Evolutionary conservation across 208 protist species (phyloP), one percentile per base, ranked within the genome.

Genomic region (Leptomonas pyrrhocoris): DNA sequence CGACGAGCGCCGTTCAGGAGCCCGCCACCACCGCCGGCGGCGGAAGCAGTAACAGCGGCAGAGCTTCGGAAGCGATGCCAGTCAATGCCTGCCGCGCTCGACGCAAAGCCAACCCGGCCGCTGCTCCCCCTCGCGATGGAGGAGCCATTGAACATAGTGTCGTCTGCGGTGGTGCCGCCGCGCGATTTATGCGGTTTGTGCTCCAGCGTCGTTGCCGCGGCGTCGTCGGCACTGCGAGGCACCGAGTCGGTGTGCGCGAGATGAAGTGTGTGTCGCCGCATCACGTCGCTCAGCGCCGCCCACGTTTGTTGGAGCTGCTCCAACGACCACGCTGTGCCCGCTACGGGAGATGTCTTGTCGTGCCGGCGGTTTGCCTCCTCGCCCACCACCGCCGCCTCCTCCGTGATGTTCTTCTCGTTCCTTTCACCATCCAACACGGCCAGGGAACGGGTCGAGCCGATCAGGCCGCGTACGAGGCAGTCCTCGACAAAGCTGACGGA

Each of bases 401-500:
- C 7, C 34, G 34, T 38, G 34, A n/a, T 16, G 1, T 30, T 2
- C 30, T 46, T n/a, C 34, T 18, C 13, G 36, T 31, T 9, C 49
- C 54, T 1, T 12, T n/a, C 6, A 18, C 19, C 3, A 18, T 56
- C 11, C 38, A 21, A 27, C 16, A 25, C n/a, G 21, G 55, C 64
- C 4, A 45, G 16, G 25, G 70, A 46, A 34, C 28, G 70, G 9
- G 46, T 25, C 23, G 62, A 3, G 63, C 11, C 12, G 49, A 72
- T 6, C 0, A 71, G 50, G 0, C 72, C 72, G 19, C 23, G 64
- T n/a, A 46, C 13, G 4, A 72, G 4, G 42, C 72, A 77, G 1
- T n/a, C 11, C 9, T 77, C 65, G 4, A 77, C 34, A 19, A 77
- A 66, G 21, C 25, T 30, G 2, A 72, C 31, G 45, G 64, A 55